Base-by-base conservation (phyloP, 2,329 filamentous ascomycete genomes). In the Fusarium sp. region DNA sequence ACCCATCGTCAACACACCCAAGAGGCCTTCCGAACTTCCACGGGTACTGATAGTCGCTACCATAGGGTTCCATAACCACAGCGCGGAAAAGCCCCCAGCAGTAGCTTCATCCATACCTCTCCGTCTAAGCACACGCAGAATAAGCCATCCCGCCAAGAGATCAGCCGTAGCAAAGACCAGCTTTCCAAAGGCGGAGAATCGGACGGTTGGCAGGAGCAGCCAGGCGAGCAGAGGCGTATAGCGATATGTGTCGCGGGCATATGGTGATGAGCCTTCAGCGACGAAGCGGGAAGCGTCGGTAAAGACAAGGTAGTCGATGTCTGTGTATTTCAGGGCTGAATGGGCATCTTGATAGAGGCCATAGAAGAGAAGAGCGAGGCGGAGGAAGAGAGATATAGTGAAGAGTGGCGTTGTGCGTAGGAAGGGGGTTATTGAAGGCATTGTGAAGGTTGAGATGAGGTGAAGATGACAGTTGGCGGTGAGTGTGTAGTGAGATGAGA, bases 291-390 rank as follows among this genome's bases (percentile, higher is more conserved):
- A 90, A 33, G 96, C 96, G 82, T 98, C 96, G 55, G 96, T 98
- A 86, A 99, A 99, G 82, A 99, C 96, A 74, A 95, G 91, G 84
- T 99, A 99, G 87, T 99, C 96, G 78, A 99, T 98, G 84, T 99
- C 96, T 58, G 96, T 99, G 86, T 98, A 99, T 84, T 98, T 98
- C 80, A 99, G 85, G 20, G 96, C 92, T 13, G 95, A 97, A 84
- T 95, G 88, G 69, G 94, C 92, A 84, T 99, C 96, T 85, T 99
- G 96, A 87, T 94, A 95, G 69, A 94, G 89, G 66, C 96, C 96
- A 82, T 98, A 98, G 78, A 97, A 81, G 56, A 98, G 89, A 72
- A 99, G 91, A 38, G 85, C 81, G 11, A 90, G 80, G 69, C 96
- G 94, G 31, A 99, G 88, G 54, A 91, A 78, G 61, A 91, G 85